These are phyloP conservation scores for Periglandula ipomoeae DNA, from an alignment of 2,329 filamentous ascomycete genomes.

Conservation along the genomic window DNA sequence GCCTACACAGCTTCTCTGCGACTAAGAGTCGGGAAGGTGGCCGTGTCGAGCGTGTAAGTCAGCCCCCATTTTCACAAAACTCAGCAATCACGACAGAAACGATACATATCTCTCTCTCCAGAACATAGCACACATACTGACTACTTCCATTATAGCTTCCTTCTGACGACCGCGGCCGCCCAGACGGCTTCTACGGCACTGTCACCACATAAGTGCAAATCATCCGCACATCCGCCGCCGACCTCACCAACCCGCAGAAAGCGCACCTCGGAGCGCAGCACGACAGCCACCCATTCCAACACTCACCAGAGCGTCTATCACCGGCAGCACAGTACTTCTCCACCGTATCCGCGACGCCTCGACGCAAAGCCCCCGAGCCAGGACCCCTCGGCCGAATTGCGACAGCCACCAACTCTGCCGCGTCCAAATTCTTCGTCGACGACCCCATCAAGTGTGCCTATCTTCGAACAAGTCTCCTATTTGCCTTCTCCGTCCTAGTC, in stretches of 20 bases:
- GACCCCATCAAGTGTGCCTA: constrained; percentile 54
- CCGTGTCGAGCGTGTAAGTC: constrained; percentile 24
- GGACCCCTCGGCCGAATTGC: constrained; percentile 9
- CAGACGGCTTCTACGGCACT: constrained; percentile 34
- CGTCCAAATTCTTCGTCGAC: constrained; percentile 25
- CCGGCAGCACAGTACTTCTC: constrained; percentile 24
- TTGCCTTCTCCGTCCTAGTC: constrained; percentile 50
- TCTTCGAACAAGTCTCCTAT: constrained; percentile 51
- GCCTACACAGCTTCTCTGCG: constrained; percentile 41
- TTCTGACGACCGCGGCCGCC: background rate
- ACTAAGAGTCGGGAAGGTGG: constrained; percentile 21
- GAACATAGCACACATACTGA: background rate
- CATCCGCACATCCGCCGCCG: constrained; percentile 19
- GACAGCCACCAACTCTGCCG: constrained; percentile 21
- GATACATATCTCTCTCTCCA: too few relatives aligned
- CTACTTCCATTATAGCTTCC: background rate
- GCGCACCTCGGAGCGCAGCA: constrained; percentile 14
- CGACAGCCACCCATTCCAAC: too few relatives aligned
- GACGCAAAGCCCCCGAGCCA: constrained; percentile 2
- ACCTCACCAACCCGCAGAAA: constrained; percentile 15
- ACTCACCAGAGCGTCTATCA: constrained; percentile 10
- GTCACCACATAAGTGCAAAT: constrained; percentile 45
- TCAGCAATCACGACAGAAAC: background rate
- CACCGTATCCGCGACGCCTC: constrained; percentile 15
- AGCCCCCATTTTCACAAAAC: background rate